These are phyloP conservation scores for Aspergillus texensis DNA, from an alignment of 2,329 filamentous ascomycete genomes.

Conservation along the genomic window DNA sequence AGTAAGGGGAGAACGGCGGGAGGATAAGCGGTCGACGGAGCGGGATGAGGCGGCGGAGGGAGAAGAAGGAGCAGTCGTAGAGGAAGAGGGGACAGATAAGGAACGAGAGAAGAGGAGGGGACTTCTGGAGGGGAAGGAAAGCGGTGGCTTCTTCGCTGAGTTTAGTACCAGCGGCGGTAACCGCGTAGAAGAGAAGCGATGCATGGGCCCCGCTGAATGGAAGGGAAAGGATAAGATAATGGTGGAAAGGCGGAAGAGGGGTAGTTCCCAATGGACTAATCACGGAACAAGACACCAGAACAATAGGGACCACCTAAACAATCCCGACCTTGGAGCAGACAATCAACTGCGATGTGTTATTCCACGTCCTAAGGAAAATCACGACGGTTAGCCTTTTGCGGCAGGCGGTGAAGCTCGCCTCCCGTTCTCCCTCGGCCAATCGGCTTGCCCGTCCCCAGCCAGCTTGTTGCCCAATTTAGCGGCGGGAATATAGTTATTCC, in stretches of 20 bases:
- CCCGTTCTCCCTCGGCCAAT: neutral
- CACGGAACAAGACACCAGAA: constrained; percentile 2
- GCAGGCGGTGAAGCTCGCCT: neutral
- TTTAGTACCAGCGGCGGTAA: constrained; percentile 34
- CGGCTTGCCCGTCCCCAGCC: neutral
- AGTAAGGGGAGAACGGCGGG: constrained; percentile 30
- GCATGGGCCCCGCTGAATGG: constrained; percentile 29
- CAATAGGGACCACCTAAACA: neutral
- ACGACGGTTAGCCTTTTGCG: neutral
- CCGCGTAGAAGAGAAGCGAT: constrained; percentile 37
- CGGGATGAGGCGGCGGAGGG: constrained; percentile 23
- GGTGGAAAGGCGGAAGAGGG: neutral
- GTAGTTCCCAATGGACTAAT: constrained; percentile 4
- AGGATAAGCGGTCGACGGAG: constrained; percentile 24
- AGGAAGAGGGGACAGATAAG: constrained; percentile 19
- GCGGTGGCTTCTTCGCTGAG: constrained; percentile 37
- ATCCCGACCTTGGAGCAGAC: neutral
- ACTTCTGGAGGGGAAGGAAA: constrained; percentile 24
- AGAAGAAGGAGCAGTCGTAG: constrained; percentile 22
- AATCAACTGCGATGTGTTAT: neutral
- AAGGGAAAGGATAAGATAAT: constrained; percentile 12
- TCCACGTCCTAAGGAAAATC: neutral
- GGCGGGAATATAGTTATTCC: constrained; percentile 6
- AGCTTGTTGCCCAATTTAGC: neutral
- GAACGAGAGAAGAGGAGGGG: neutral